Evolutionary conservation across 768 basidiomycete genomes (phyloP).

Genomic region (Phanerochaete carnosa): DNA sequence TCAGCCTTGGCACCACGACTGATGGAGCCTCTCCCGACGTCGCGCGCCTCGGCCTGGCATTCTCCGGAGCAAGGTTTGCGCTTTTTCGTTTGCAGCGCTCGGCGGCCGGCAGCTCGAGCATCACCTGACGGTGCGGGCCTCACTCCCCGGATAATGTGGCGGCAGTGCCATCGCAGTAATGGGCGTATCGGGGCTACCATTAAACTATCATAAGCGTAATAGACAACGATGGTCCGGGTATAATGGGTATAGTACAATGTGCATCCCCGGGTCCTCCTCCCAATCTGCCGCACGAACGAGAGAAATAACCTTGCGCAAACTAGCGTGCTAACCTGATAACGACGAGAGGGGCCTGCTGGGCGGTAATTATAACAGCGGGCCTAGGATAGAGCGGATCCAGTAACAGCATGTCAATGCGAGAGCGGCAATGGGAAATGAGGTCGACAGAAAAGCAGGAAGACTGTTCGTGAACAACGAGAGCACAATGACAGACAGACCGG

Average conservation of each 20-base stretch:
- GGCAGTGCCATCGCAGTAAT: too few species aligned
- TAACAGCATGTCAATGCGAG: not conserved
- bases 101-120: too few species aligned
- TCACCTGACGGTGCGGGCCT: too few species aligned
- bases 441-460: not conserved
- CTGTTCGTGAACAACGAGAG: not conserved
- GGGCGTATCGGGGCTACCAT: not conserved
- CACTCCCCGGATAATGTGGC: too few species aligned
- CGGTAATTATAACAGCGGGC: not conserved
- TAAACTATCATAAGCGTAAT: not conserved
- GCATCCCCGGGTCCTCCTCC: not conserved
- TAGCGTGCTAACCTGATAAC: not conserved
- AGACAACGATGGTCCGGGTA: not conserved
- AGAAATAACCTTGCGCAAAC: not conserved
- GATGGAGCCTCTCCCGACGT: too few species aligned
- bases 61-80: too few species aligned
- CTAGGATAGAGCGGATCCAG: not conserved
- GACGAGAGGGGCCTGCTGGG: not conserved
- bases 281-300: not conserved
- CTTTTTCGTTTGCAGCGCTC: too few species aligned
- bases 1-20: too few species aligned
- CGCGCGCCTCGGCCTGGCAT: too few species aligned
- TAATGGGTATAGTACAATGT: slow-evolving; percentile 2
- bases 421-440: not conserved
- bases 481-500: not conserved